Evolutionary conservation across 2,329 filamentous ascomycete species (phyloP).

Genomic region (Fusarium redolens): DNA sequence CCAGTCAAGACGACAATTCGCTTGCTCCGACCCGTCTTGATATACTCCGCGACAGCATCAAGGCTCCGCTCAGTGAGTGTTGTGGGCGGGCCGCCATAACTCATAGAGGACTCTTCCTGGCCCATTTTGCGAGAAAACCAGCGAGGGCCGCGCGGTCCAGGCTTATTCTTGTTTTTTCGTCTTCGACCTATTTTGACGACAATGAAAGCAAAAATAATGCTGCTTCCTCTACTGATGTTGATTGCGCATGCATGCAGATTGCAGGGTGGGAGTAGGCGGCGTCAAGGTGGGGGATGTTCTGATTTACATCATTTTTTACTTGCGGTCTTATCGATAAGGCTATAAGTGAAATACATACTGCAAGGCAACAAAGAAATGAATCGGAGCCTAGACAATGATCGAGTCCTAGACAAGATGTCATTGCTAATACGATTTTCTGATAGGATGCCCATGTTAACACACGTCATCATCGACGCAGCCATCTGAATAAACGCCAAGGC

Average conservation of each 20-base stretch:
- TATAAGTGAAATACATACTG: conserved; percentile 19
- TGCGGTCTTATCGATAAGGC: conserved; percentile 41
- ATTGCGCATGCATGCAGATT: conserved; percentile 27
- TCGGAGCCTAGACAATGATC: neutral
- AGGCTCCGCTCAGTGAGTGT: conserved; percentile 77
- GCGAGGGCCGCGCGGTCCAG: conserved; percentile 48
- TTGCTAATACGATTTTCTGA: neutral
- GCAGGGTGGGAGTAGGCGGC: conserved; percentile 7
- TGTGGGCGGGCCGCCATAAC: conserved; percentile 71
- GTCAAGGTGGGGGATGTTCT: conserved; percentile 36
- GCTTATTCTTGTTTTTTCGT: conserved; percentile 51
- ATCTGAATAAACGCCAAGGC: neutral
- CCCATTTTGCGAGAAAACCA: conserved; percentile 74
- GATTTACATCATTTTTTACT: conserved; percentile 43
- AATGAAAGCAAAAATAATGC: neutral
- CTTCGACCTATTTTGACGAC: conserved; percentile 55
- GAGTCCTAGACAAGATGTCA: neutral
- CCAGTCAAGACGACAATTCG: conserved; percentile 90
- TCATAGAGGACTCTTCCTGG: conserved; percentile 80
- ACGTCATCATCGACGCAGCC: neutral
- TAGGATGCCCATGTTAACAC: neutral
- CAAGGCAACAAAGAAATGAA: conserved; percentile 10
- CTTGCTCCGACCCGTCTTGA: conserved; percentile 74
- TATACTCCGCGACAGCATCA: conserved; percentile 81
- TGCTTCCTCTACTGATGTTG: conserved; percentile 1